phyloP scores from a whole-genome alignment of 768 basidiomycete genomes.

The Kwoniella mangroviensis region DNA sequence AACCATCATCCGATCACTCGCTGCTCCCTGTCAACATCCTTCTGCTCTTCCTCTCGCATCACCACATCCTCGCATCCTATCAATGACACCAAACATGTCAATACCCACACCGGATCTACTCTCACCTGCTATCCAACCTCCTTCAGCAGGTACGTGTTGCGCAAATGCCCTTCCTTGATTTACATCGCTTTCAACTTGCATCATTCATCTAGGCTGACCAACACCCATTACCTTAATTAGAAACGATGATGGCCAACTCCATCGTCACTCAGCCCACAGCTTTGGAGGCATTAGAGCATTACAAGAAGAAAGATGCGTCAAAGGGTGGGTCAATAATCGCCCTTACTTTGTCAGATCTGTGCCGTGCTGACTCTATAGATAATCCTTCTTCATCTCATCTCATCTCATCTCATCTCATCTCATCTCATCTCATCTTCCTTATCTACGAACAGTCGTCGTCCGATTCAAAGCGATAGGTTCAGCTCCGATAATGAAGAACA shows the following conservation, averaged over 20 bases:
- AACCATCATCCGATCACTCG: not conserved
- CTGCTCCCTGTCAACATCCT: not conserved
- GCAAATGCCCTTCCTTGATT: not conserved
- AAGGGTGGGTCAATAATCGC: constrained; percentile 50
- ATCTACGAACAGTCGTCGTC: constrained; percentile 73
- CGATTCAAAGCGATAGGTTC: constrained; percentile 97
- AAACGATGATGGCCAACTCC: constrained; percentile 20
- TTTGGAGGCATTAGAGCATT: constrained; percentile 73
- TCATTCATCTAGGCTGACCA: not conserved
- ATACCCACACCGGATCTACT: constrained; percentile 15
- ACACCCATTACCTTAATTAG: not conserved
- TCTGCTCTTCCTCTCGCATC: not conserved
- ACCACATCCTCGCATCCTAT: not conserved
- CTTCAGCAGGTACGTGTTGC: constrained; percentile 14
- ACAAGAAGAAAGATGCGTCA: constrained; percentile 61
- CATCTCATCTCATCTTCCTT: no score
- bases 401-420: not conserved
- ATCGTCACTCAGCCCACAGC: constrained; percentile 34
- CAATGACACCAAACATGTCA: not conserved
- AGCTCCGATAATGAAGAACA: constrained; percentile 98
- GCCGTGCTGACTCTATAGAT: no score
- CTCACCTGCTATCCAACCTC: constrained; percentile 9
- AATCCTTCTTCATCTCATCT: no score
- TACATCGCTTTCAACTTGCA: not conserved
- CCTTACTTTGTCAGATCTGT: not conserved